A percentile compares a stretch with the other conserved stretches of the same genome.
Evolutionary conservation across 2,329 filamentous ascomycete species (phyloP).

Genomic region (Akanthomyces muscarius): DNA sequence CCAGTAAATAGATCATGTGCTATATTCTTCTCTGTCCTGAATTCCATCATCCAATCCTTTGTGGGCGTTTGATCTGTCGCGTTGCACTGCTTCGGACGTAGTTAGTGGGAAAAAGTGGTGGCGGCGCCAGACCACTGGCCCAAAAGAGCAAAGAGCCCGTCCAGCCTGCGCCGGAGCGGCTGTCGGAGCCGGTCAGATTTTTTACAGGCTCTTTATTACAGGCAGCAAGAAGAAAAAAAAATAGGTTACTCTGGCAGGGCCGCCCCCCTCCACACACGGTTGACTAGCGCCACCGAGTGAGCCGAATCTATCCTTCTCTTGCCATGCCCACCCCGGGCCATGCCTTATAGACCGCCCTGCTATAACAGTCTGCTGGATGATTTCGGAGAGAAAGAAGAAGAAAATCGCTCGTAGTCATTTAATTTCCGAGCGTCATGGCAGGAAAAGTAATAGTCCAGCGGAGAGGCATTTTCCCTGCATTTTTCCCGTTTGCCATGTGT

Average conservation of each 20-base stretch:
- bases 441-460: neutral
- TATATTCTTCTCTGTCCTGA: too few relatives aligned
- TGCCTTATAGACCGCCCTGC: neutral
- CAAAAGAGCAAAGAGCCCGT: constrained; percentile 5
- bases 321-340: constrained; percentile 1
- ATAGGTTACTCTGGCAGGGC: neutral
- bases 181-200: constrained; percentile 15
- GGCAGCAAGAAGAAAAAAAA: neutral
- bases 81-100: too few relatives aligned
- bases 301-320: constrained; percentile 17
- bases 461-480: neutral
- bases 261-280: neutral
- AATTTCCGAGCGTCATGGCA: neutral
- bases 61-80: too few relatives aligned
- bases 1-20: too few relatives aligned
- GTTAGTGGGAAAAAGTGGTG: too few relatives aligned
- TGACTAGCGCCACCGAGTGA: constrained; percentile 9
- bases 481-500: neutral
- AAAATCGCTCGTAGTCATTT: neutral
- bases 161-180: neutral
- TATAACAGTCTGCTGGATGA: neutral
- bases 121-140: neutral
- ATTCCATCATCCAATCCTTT: too few relatives aligned
- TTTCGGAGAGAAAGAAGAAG: neutral
- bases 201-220: neutral